phyloP scores from a whole-genome alignment of 768 basidiomycete species.

The Dendrothele bispora region DNA sequence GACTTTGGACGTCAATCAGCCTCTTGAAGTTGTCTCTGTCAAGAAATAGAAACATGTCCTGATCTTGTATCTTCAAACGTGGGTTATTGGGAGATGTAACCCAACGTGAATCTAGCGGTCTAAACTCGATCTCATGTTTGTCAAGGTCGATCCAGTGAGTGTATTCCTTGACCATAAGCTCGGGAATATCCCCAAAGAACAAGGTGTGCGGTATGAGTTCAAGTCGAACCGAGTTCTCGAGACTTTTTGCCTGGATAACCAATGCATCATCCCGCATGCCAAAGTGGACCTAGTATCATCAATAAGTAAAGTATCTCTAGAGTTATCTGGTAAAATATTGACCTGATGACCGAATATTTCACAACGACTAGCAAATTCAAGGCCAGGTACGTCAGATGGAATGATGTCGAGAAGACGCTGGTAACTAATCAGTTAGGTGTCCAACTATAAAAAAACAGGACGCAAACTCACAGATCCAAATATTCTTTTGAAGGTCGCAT shows the following conservation, averaged over 20 bases:
- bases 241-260: too few relatives aligned
- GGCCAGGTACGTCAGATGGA: conserved; percentile 29
- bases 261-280: conserved; percentile 17
- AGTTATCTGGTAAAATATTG: not conserved
- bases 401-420: conserved; percentile 33
- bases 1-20: too few relatives aligned
- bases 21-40: too few relatives aligned
- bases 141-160: conserved; percentile 31
- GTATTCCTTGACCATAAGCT: conserved; percentile 17
- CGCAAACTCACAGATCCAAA: conserved; percentile 31
- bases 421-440: not conserved
- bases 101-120: conserved; percentile 25
- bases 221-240: too few relatives aligned
- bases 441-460: not conserved
- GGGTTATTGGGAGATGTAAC: too few relatives aligned
- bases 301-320: not conserved
- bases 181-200: conserved; percentile 29
- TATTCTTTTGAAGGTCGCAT: conserved; percentile 34
- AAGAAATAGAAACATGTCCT: too few relatives aligned
- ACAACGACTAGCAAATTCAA: conserved; percentile 24
- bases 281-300: conserved; percentile 30
- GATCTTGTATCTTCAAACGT: too few relatives aligned
- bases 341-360: conserved; percentile 21
- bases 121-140: conserved; percentile 23
- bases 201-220: conserved; percentile 39